These are phyloP conservation scores for Gracilaria caudata DNA, from an alignment of 23 red algal species.

Conservation along the genomic window DNA sequence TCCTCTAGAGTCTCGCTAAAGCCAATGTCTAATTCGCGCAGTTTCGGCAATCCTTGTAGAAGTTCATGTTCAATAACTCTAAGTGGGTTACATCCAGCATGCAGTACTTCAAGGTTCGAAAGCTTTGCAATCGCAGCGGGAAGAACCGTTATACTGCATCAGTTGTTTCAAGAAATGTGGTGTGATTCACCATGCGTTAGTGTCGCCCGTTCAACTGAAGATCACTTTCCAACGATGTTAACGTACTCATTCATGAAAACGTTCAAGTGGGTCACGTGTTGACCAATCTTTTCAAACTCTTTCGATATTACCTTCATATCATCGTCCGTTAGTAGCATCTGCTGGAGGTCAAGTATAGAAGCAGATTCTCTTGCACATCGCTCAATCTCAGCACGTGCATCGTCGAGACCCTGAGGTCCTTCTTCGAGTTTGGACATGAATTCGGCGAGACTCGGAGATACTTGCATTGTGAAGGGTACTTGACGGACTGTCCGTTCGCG, in stretches of 20 bases:
- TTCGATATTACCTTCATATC: conserved; percentile 46
- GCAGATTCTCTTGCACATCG: conserved; percentile 27
- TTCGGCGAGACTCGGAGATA: conserved; percentile 61
- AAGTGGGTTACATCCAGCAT: conserved; percentile 80
- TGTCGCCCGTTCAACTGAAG: background rate
- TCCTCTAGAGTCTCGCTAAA: conserved; percentile 64
- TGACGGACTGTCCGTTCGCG: background rate
- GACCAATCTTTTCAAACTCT: conserved; percentile 19
- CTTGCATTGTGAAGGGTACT: conserved; percentile 41
- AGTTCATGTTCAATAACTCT: conserved; percentile 21
- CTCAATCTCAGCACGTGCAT: conserved; percentile 46
- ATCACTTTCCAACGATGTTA: background rate
- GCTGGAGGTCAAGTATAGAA: conserved; percentile 59
- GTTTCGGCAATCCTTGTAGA: conserved; percentile 48
- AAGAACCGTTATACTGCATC: conserved; percentile 49
- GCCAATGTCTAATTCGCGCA: conserved; percentile 71
- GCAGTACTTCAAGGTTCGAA: conserved; percentile 46
- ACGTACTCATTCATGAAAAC: conserved; percentile 81
- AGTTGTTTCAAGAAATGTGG: background rate
- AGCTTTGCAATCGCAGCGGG: conserved; percentile 63
- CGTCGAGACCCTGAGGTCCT: conserved; percentile 57
- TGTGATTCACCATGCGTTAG: background rate
- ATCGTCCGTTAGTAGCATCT: conserved; percentile 65
- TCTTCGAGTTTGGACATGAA: conserved; percentile 52
- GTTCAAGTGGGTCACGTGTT: conserved; percentile 62